Conservation (phyloP, 306 rosid genomes). For the Gillenia trifoliata region DNA sequence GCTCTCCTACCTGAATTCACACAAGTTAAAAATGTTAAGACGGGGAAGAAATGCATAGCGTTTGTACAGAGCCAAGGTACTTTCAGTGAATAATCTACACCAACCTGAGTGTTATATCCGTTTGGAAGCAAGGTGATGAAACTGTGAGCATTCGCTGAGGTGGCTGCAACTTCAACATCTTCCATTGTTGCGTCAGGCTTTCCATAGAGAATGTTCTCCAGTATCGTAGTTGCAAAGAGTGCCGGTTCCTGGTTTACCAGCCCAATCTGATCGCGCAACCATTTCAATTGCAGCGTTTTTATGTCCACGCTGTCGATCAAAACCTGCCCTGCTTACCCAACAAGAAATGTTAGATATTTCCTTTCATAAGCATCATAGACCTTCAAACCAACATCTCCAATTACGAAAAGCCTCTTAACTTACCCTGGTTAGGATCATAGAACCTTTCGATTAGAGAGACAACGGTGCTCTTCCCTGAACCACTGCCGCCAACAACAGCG, state of each 20-base stretch:
- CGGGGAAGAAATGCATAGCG: background rate
- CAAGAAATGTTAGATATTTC: slow-evolving; percentile 13
- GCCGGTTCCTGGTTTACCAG: slow-evolving; percentile 99
- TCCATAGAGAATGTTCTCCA: slow-evolving; percentile 90
- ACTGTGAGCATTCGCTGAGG: slow-evolving; percentile 96
- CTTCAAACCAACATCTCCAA: background rate
- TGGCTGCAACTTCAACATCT: slow-evolving; percentile 87
- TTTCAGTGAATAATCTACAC: background rate
- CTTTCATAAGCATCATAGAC: background rate
- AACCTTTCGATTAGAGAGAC: slow-evolving; percentile 93
- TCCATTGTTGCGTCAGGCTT: slow-evolving; percentile 79
- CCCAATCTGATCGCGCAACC: slow-evolving; percentile 96
- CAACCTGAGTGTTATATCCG: slow-evolving; percentile 88
- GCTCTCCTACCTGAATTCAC: slow-evolving; percentile 73
- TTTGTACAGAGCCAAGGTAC: background rate
- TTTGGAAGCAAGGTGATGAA: slow-evolving; percentile 84
- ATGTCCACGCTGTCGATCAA: slow-evolving; percentile 81
- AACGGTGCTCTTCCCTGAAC: slow-evolving; percentile 97
- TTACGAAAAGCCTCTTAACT: background rate
- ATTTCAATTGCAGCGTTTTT: slow-evolving; percentile 68
- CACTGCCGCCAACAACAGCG: slow-evolving; percentile 98
- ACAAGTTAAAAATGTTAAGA: background rate
- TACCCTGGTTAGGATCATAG: slow-evolving; percentile 96
- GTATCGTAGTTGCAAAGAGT: slow-evolving; percentile 89
- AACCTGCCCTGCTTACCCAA: slow-evolving; percentile 65